phyloP scores from a whole-genome alignment of 352 stramenopile species.

The Phytophthora foliorum region DNA sequence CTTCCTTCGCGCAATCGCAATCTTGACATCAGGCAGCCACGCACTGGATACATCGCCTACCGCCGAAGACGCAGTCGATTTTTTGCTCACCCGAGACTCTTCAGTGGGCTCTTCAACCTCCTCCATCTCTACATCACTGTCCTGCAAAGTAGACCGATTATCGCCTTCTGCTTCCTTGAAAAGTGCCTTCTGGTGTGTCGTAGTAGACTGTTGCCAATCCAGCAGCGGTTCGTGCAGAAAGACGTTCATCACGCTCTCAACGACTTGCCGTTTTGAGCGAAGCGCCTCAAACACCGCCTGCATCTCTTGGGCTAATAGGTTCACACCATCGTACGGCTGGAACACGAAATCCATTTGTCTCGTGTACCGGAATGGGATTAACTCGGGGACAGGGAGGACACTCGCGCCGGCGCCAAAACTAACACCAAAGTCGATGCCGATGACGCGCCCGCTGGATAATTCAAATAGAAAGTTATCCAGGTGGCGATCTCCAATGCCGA shows the following conservation, averaged over 20 bases:
- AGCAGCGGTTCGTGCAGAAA: constrained; percentile 93
- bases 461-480: constrained; percentile 94
- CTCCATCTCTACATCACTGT: constrained; percentile 51
- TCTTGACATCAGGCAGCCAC: constrained; percentile 84
- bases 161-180: constrained; percentile 41
- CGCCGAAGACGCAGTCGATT: constrained; percentile 10
- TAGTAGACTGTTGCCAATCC: constrained; percentile 88
- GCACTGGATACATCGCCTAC: constrained; percentile 23
- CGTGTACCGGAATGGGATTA: constrained; percentile 93
- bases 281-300: constrained; percentile 86
- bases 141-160: constrained; percentile 34
- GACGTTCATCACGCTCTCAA: constrained; percentile 93
- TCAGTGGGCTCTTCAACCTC: constrained; percentile 19
- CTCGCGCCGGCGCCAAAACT: constrained; percentile 91
- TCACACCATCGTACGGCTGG: constrained; percentile 72
- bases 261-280: constrained; percentile 80
- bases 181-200: constrained; percentile 67
- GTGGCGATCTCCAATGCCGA: constrained; percentile 93
- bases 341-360: constrained; percentile 80
- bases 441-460: constrained; percentile 70
- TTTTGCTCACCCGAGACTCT: constrained; percentile 25
- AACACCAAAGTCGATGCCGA: constrained; percentile 94
- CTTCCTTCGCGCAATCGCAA: constrained; percentile 78
- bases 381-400: constrained; percentile 87
- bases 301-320: constrained; percentile 86